Evolutionary conservation across 345 rosid species (phyloP), one percentile per base, ranked within the genome.

Genomic region (Corchorus olitorius): DNA sequence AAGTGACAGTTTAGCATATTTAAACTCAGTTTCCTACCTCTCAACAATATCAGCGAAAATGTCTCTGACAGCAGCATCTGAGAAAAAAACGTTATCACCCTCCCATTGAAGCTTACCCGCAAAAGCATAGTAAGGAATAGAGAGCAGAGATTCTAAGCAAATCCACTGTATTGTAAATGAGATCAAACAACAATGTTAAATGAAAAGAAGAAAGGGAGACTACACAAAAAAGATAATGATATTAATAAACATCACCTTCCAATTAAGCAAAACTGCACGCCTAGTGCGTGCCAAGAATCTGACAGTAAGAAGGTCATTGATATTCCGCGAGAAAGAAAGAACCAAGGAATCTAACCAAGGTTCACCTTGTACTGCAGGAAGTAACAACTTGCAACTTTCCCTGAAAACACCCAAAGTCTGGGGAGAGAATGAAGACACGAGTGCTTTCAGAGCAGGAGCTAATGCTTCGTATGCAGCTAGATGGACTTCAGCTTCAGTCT

Each of bases 391-490:
- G 75, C 84, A 76, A 72, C 79, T 83, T 78, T 88, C 87, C 70
- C 65, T 67, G 50, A 90, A 56, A 27, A 90, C 79, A 82, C 80
- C 78, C 80, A 89, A 83, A 81, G 84, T 85, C 60, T 74, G 76
- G 59, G 91, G 74, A 86, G 91, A 86, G 84, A 88, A 83, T 61
- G 86, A 75, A 5, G 81, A 79, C 56, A 77, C 89, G 34, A 94
- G 39, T 34, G 89, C 77, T 80, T 83, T 89, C 72, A 94, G 75
- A 65, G 86, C 84, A 22, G 88, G 81, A 74, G 86, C 88, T 76
- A 90, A 84, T 43, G 93, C 88, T 83, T 94, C 98, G 87, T 87
- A 93, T 82, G 89, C 91, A 65, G 95, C 97, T 76, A 94, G 83
- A 75, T 76, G 67, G 75, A 93, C 49, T 87, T 94, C 98, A 55